Base-by-base conservation (phyloP, 2,329 filamentous ascomycete species). In the Arachnomyces sp. region DNA sequence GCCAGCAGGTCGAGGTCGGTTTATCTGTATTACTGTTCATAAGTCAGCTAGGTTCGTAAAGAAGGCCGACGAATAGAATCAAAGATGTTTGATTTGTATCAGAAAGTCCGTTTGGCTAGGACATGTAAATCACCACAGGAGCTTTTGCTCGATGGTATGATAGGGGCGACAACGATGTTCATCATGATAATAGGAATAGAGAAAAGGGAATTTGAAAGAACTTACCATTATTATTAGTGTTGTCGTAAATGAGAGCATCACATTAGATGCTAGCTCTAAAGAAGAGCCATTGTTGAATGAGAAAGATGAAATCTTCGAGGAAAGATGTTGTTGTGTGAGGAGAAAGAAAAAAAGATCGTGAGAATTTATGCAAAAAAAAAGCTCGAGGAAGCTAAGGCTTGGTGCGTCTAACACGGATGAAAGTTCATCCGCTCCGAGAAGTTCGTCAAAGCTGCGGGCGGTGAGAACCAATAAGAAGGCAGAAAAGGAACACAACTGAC, bases 91-190 rank as follows among this genome's bases (percentile, higher is more conserved):
- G 21, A 25, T 25, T 25, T 33, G 51, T 47, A 56, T 75, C 72
- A 75, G 72, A 63, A 61, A 61, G 73, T 77, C 72, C 71, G 70
- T 77, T 77, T 77, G 74, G 74, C 69, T 69, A 60, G 66, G 72
- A 77, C 73, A 73, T 70, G 73, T 74, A 70, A 69, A 67, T 77
- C 74, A 76, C 72, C 74, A 77, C 58, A 52, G 57, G 57, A 62
- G 54, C 53, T 55, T 52, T 57, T 49, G 43, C 48, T n/a, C n/a
- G n/a, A n/a, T 65, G 60, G 72, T 77, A 66, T 67, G 74, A 77
- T 77, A 77, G 74, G 74, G 74, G 74, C 74, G 74, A 78, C 74
- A 77, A 71, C 64, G 62, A 65, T 51, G 66, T 70, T 77, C 74
- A 77, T 78, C 74, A 74, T 68, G 50, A 48, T 56, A 60, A 44